These are phyloP conservation scores for Boletus semigastroideus DNA, from an alignment of 1,284 basidiomycete species.

Conservation along the genomic window DNA sequence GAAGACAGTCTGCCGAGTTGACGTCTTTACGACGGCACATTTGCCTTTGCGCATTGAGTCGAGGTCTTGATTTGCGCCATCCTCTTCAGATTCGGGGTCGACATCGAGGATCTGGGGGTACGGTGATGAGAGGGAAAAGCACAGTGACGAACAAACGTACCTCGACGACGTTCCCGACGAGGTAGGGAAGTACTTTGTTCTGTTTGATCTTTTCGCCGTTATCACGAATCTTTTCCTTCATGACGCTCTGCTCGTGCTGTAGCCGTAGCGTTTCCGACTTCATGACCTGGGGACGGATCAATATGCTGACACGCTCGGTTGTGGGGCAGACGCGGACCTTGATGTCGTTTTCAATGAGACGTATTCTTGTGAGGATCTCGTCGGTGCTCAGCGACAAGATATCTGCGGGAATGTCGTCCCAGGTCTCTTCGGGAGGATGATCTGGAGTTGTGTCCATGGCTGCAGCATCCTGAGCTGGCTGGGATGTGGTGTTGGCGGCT, in stretches of 20 bases:
- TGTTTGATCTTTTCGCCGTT: slow-evolving; percentile 99
- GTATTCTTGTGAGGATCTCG: slow-evolving; percentile 83
- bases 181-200: slow-evolving; percentile 98
- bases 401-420: slow-evolving; percentile 82
- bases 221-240: slow-evolving; percentile 98
- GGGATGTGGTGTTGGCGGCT: slow-evolving; percentile 31
- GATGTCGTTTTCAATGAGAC: slow-evolving; percentile 93
- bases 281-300: slow-evolving; percentile 70
- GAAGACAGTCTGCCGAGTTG: slow-evolving; percentile 97
- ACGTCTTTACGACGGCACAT: slow-evolving; percentile 98
- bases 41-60: slow-evolving; percentile 95
- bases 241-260: slow-evolving; percentile 91
- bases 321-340: slow-evolving; percentile 54
- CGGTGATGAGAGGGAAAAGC: slow-evolving; percentile 7
- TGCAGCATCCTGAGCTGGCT: slow-evolving; percentile 37
- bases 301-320: background rate
- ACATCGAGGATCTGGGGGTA: slow-evolving; percentile 83
- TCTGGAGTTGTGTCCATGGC: slow-evolving; percentile 76
- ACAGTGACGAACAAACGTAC: slow-evolving; percentile 41
- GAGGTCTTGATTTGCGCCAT: slow-evolving; percentile 91
- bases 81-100: slow-evolving; percentile 90
- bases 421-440: slow-evolving; percentile 69
- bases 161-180: slow-evolving; percentile 97
- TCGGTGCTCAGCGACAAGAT: slow-evolving; percentile 73
- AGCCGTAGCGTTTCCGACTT: slow-evolving; percentile 90